Evolutionary conservation across 176 grass and related monocot genomes (phyloP), one percentile per base, ranked within the genome.

Genomic region (Otatea glauca): DNA sequence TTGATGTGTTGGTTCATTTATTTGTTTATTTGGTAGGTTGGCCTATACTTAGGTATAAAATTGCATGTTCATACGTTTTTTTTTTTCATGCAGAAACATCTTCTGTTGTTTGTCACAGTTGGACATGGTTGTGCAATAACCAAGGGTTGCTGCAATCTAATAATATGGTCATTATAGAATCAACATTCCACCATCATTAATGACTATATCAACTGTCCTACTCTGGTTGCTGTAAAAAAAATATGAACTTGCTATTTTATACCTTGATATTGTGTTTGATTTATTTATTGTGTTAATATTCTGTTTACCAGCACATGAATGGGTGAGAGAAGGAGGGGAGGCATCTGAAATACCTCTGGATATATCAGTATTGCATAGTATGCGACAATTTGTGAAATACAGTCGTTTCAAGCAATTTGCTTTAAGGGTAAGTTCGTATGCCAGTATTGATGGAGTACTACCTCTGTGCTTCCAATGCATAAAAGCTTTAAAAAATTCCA

Each of bases 341-440:
- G 95, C 95, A 90, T 90, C 87, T 70, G 91, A 94, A 77, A 94
- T 98, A 69, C 95, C 95, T 14, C 65, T 98, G 72, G 92, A 98
- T 85, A 98, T 98, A 89, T 98, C 95, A 34, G 95, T 98, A 75
- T 70, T 98, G 53, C 82, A 92, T 70, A 94, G 91, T 85, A 94
- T 98, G 91, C 84, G 95, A 0, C 92, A 98, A 37, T 98, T 94
- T 88, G 91, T 98, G 35, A 98, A 98, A 84, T 98, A 94, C 65
- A 98, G 92, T 78, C 92, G 95, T 62, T 98, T 94, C 84, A 98
- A 98, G 83, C 95, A 98, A 69, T 94, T 98, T 88, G 95, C 95
- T 84, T 88, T 98, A 56, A 93, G 89, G 87, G 95, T 98, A 89
- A 88, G 77, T 83, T 76, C 23, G 24, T 15, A 50, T 81, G 29